Evolutionary conservation across 345 rosid species (phyloP), one percentile per base, ranked within the genome.

Genomic region (Ailanthus altissimus): DNA sequence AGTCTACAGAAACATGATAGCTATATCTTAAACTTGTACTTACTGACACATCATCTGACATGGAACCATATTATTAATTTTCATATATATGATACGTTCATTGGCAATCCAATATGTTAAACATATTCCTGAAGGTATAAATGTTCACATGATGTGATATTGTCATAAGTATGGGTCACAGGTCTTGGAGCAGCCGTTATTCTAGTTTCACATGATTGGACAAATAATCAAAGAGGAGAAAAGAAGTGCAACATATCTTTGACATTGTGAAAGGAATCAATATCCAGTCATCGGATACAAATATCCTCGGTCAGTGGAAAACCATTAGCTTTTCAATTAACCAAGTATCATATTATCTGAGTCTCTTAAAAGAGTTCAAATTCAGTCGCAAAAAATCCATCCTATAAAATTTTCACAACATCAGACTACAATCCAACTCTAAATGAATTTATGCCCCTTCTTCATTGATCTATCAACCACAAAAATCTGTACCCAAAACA

Each of bases 211-310:
- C 65, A 51, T 40, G 14, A 72, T 72, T 23, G n/a, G 21, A 57
- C 8, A 14, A 6, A 63, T 38, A 63, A 18, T 58, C 53, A 14
- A 38, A 21, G 13, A n/a, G 20, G 23, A 50, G 6, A 50, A 32
- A 51, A 69, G 49, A 38, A 42, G 36, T 54, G 75, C 75, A 56
- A 56, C 51, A 72, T 40, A 40, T 26, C 71, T 47, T 14, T 68
- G 23, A 16, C 40, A 49, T 26, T 50, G 56, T 45, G 25, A 28
- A 51, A 51, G 45, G 59, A 69, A 26, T 26, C 38, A 50, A 69
- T n/a, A n/a, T 28, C 60, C 68, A 63, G 47, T 69, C 65, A 18
- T 28, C 16, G 9, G 53, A 16, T 11, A 28, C 10, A 59, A 57
- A 59, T 16, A 43, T 73, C 8, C 42, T 26, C 67, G 25, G 32